Percentiles rank a stretch among this genome's conserved stretches.
Evolutionary conservation across 177 flowering plant species (phyloP).

Genomic region (Tripterygium wilfordii): DNA sequence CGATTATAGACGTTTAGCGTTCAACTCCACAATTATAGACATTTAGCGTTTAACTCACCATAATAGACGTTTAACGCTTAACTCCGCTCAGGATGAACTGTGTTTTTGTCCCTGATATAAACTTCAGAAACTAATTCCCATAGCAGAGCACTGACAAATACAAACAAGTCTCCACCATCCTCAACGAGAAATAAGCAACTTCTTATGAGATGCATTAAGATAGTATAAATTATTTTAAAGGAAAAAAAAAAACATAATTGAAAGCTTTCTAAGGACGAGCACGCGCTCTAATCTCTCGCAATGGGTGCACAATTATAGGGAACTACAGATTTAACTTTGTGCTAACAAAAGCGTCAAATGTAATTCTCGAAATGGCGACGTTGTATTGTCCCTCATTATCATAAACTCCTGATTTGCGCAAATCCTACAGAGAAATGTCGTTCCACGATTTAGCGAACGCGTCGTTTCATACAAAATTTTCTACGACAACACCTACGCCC

Average conservation of each 20-base stretch:
- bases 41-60: too few species aligned
- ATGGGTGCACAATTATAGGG: slow-evolving; percentile 1
- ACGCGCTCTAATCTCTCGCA: too few species aligned
- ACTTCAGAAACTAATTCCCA: not conserved
- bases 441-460: slow-evolving; percentile 26
- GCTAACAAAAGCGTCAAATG: slow-evolving; percentile 15
- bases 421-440: slow-evolving; percentile 40
- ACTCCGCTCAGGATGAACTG: too few species aligned
- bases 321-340: slow-evolving; percentile 4
- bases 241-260: slow-evolving; percentile 4
- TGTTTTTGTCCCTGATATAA: too few species aligned
- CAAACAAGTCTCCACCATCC: too few species aligned
- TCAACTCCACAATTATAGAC: too few species aligned
- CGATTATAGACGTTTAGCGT: too few species aligned
- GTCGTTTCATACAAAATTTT: slow-evolving; percentile 7
- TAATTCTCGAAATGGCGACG: slow-evolving; percentile 14
- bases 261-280: slow-evolving; percentile 4
- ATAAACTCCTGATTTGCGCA: slow-evolving; percentile 13
- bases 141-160: not conserved
- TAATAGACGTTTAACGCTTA: too few species aligned
- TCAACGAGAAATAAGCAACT: slow-evolving; percentile 2
- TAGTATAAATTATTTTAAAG: not conserved
- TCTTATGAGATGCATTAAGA: not conserved
- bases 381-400: slow-evolving; percentile 11
- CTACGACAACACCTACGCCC: slow-evolving; percentile 12